Evolutionary conservation across 495 filamentous ascomycete genomes (phyloP).

Genomic region (Neurospora tetrasperma): DNA sequence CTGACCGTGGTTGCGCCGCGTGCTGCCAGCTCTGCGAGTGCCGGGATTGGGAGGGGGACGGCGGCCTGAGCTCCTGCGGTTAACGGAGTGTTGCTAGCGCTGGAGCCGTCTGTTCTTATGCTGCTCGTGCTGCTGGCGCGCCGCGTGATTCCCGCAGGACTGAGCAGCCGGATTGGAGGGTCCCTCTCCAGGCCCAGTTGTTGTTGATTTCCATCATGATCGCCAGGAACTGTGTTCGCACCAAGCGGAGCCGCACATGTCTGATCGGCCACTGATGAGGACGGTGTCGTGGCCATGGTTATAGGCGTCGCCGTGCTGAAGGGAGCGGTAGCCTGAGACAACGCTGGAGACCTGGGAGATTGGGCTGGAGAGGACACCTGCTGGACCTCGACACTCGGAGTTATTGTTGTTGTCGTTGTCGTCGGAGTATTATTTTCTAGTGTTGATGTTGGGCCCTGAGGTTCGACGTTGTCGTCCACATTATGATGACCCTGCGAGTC

Average conservation of each 20-base stretch:
- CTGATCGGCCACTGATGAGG: not conserved
- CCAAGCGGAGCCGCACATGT: not conserved
- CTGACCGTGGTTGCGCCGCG: slow-evolving; percentile 16
- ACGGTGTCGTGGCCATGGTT: slow-evolving; percentile 2
- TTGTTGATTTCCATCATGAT: not conserved
- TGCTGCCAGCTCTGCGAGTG: slow-evolving; percentile 1
- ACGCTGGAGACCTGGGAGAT: not conserved
- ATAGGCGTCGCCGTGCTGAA: not conserved
- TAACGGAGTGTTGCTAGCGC: not conserved
- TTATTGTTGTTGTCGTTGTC: not conserved
- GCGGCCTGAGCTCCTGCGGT: not conserved
- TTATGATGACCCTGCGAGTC: not conserved
- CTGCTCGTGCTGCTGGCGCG: not conserved
- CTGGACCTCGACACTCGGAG: not conserved
- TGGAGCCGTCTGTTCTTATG: not conserved
- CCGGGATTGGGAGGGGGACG: not conserved
- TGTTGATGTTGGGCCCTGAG: not conserved
- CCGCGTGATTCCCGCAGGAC: not conserved
- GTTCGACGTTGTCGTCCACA: not conserved
- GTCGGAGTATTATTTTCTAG: not conserved
- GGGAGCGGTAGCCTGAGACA: not conserved
- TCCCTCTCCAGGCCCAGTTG: not conserved
- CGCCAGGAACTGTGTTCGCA: not conserved
- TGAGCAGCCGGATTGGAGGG: not conserved
- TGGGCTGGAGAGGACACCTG: not conserved